Conservation (phyloP, 257 asterid species). For the Solanum acaule region DNA sequence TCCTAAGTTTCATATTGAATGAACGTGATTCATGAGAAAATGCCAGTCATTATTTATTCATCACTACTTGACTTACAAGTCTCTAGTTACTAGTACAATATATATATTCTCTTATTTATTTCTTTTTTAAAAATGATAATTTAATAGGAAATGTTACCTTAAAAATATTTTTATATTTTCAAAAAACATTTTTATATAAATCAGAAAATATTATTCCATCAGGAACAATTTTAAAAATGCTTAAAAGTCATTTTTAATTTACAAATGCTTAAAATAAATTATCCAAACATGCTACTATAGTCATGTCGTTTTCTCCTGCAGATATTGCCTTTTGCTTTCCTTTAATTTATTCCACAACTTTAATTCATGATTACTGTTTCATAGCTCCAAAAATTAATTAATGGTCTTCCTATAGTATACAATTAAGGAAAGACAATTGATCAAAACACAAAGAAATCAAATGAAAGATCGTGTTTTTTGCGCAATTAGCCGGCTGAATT, state of each 20-base stretch:
- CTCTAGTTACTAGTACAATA: too few species aligned
- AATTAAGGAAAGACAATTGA: constrained; percentile 36
- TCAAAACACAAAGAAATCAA: constrained; percentile 43
- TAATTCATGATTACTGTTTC: not conserved
- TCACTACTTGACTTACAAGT: not conserved
- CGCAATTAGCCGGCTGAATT: not conserved
- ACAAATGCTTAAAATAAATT: too few species aligned
- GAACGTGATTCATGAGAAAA: not conserved
- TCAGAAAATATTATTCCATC: not conserved
- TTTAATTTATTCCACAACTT: not conserved
- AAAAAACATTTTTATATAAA: too few species aligned
- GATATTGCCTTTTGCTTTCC: not conserved
- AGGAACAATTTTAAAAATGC: not conserved
- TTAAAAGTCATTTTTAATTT: not conserved
- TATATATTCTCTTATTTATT: not conserved
- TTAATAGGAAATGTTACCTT: not conserved
- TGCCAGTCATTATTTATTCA: not conserved
- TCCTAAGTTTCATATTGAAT: not conserved
- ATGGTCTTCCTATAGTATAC: not conserved
- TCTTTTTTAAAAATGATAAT: not conserved
- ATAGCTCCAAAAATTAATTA: not conserved
- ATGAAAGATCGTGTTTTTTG: constrained; percentile 37
- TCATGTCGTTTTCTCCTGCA: not conserved
- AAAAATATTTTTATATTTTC: too few species aligned
- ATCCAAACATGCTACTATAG: not conserved